Percentiles rank a stretch among this genome's conserved stretches.
phyloP scores from a whole-genome alignment of 495 filamentous ascomycete species.

The Thozetella sp. region DNA sequence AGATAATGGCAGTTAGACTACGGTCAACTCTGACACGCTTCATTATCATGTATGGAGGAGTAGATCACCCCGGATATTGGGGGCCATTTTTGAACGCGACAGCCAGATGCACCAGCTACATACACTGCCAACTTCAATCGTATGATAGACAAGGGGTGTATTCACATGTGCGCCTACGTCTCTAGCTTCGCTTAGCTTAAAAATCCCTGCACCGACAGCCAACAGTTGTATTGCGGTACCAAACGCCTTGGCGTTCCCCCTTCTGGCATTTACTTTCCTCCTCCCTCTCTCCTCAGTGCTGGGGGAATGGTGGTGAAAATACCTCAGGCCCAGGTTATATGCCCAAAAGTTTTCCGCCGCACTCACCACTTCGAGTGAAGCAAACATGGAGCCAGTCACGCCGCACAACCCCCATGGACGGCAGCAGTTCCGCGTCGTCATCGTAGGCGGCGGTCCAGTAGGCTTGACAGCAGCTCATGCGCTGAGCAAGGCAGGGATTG shows the following conservation, averaged over 20 bases:
- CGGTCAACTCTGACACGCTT: too few species aligned
- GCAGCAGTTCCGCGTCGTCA: constrained; percentile 28
- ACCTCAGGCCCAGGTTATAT: too few species aligned
- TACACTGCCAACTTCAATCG: too few species aligned
- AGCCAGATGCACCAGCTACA: too few species aligned
- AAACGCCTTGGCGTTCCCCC: background rate
- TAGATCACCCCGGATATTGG: too few species aligned
- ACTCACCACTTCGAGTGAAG: background rate
- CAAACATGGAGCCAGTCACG: background rate
- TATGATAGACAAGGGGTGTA: too few species aligned
- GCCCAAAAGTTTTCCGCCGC: background rate
- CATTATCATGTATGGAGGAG: too few species aligned
- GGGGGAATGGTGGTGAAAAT: background rate
- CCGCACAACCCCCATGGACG: background rate
- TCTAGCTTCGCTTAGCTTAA: background rate
- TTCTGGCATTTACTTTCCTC: background rate
- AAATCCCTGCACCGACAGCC: background rate
- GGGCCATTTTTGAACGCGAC: too few species aligned
- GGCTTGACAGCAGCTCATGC: constrained; percentile 44
- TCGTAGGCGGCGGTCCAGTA: constrained; percentile 46
- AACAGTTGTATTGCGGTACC: background rate
- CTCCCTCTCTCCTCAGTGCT: background rate
- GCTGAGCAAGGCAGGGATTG: constrained; percentile 37
- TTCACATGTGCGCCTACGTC: too few species aligned
- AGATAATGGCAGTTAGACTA: too few species aligned